Evolutionary conservation across 2,329 filamentous ascomycete genomes (phyloP).

Genomic region (Whalleya microplaca): DNA sequence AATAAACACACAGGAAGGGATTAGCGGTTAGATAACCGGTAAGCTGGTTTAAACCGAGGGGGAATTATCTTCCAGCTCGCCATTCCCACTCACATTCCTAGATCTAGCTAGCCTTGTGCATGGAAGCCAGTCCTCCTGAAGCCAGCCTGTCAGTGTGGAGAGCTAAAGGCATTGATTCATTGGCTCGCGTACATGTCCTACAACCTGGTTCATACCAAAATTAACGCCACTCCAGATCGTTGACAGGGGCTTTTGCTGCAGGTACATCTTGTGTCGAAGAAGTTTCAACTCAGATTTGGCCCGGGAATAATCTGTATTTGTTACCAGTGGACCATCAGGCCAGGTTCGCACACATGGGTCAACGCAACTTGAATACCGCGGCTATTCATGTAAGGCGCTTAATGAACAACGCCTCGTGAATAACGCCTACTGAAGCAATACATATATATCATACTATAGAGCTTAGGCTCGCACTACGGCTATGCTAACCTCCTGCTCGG

Average conservation of each 20-base stretch:
- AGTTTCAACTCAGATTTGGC: slow-evolving; percentile 30
- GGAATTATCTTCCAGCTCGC: slow-evolving; percentile 4
- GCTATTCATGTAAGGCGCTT: too few species aligned
- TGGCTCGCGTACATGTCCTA: slow-evolving; percentile 17
- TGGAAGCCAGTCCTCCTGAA: not conserved
- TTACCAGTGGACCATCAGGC: too few species aligned
- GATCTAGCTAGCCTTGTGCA: slow-evolving; percentile 2
- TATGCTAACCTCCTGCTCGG: too few species aligned
- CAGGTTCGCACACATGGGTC: too few species aligned
- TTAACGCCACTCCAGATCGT: slow-evolving; percentile 22
- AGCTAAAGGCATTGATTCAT: slow-evolving; percentile 9
- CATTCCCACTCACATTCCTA: slow-evolving; percentile 2
- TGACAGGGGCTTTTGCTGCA: slow-evolving; percentile 32
- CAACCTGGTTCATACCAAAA: slow-evolving; percentile 9
- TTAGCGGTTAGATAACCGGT: slow-evolving; percentile 8
- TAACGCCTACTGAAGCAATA: too few species aligned
- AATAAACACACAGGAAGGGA: not conserved
- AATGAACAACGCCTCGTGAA: too few species aligned
- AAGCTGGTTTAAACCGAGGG: slow-evolving; percentile 11
- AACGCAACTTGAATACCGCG: too few species aligned
- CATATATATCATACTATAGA: too few species aligned
- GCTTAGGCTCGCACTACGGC: too few species aligned
- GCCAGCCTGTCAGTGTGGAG: slow-evolving; percentile 19
- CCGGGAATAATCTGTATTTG: too few species aligned
- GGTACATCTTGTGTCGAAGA: slow-evolving; percentile 33